Evolutionary conservation across 768 basidiomycete species (phyloP).

Genomic region (Filobasidium wieringae): DNA sequence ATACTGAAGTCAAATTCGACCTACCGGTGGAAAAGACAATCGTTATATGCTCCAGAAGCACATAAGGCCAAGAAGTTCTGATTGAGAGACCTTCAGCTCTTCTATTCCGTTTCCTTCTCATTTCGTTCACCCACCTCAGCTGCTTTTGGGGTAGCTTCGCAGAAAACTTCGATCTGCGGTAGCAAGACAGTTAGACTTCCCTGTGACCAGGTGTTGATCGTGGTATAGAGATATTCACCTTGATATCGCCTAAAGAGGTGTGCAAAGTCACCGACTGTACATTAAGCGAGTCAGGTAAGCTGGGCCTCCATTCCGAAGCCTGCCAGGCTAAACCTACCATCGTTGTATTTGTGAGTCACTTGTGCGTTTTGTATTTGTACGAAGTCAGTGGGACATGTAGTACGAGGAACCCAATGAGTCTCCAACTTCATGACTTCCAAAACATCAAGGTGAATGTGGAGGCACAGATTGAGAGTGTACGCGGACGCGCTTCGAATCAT

Average conservation of each 20-base stretch:
- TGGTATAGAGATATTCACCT: constrained; percentile 46
- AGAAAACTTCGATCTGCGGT: constrained; percentile 81
- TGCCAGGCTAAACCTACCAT: too few species aligned
- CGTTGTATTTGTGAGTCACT: too few species aligned
- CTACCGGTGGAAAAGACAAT: constrained; percentile 64
- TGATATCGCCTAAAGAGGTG: constrained; percentile 87
- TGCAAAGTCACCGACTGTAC: constrained; percentile 89
- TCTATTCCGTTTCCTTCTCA: neutral
- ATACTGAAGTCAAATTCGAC: neutral
- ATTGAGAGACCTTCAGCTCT: neutral
- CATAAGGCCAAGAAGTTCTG: constrained; percentile 94
- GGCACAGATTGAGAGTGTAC: too few species aligned
- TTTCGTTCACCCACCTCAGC: constrained; percentile 55
- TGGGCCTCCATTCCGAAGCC: too few species aligned
- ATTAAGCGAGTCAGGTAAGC: too few species aligned
- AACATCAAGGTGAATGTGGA: too few species aligned
- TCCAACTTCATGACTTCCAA: too few species aligned
- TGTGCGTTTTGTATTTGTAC: too few species aligned
- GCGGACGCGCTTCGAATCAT: too few species aligned
- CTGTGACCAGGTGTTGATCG: neutral
- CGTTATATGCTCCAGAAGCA: constrained; percentile 76
- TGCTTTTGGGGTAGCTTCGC: constrained; percentile 87
- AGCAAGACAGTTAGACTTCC: neutral
- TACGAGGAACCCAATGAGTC: too few species aligned
- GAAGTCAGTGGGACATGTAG: too few species aligned